Percentiles rank a stretch among this genome's conserved stretches.
Conservation (phyloP, 2,329 filamentous ascomycete genomes). For the Colletotrichum truncatum region DNA sequence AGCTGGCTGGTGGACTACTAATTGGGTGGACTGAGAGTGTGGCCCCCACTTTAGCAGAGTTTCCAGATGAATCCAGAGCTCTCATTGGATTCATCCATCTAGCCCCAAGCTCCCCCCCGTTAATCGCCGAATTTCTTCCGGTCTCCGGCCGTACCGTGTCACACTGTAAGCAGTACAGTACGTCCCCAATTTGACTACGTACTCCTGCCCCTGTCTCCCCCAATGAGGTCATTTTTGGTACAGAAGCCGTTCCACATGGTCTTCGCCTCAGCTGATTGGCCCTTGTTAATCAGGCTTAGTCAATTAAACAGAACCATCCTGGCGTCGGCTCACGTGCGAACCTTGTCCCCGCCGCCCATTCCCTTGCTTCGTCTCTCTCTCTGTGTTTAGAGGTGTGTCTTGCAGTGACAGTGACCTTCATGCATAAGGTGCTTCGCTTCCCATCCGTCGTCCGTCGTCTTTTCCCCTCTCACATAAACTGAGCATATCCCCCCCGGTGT, state of each 20-base stretch:
- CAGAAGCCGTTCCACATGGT: neutral
- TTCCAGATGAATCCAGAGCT: neutral
- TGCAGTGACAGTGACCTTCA: constrained; percentile 15
- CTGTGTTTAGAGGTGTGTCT: neutral
- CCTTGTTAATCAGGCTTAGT: neutral
- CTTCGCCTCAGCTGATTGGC: neutral
- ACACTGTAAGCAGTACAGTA: too few species aligned
- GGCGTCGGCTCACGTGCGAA: constrained; percentile 29
- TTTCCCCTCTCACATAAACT: constrained; percentile 17
- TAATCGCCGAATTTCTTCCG: constrained; percentile 20
- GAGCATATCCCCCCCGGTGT: constrained; percentile 6
- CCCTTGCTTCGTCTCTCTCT: neutral
- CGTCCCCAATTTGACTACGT: too few species aligned
- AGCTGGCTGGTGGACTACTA: neutral
- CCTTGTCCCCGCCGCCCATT: constrained; percentile 8
- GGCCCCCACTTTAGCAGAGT: neutral
- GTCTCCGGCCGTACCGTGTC: neutral
- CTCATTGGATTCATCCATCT: neutral
- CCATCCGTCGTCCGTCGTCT: constrained; percentile 6
- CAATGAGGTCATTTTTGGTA: constrained; percentile 20
- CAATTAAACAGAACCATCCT: neutral
- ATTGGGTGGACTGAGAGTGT: too few species aligned
- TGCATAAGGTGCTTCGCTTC: constrained; percentile 7
- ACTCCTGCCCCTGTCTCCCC: neutral
- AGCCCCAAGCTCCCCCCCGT: neutral